Evolutionary conservation across 371 early-diverging fungal genomes (phyloP), one percentile per base, ranked within the genome.

Genomic region (Nosema muscidifuracis): DNA sequence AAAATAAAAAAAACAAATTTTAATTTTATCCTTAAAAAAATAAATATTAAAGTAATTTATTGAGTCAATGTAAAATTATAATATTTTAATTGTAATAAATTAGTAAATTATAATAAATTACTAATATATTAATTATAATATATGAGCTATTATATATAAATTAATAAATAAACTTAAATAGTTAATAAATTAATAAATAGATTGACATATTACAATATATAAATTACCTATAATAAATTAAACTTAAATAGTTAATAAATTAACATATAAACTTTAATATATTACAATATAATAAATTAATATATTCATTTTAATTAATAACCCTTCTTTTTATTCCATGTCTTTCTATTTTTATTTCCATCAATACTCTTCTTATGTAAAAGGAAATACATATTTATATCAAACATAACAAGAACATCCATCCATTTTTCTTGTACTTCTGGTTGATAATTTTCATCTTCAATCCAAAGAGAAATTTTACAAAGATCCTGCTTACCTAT

Each of bases 381-480:
- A 20, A 71, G 33, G 16, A 60, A 77, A 64, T 64, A 64, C 33
- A 75, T 38, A 13, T 22, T 51, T 18, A 62, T 13, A 20, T 26
- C 36, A 18, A n/a, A 26, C 1, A 20, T 3, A 31, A 24, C 64
- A 31, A 73, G 51, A 10, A 64, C 34, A 16, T 53, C 65, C 16
- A 64, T 66, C 78, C 78, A 77, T 43, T 42, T 61, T 1, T 65
- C 33, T n/a, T 30, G 51, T 26, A 74, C 67, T n/a, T 62, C 60
- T 12, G 53, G 58, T 18, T 53, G 26, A 30, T 58, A 53, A 18
- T 60, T 18, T n/a, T 71, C 56, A 44, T 68, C 40, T 44, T 63
- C 55, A 55, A 74, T 71, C 78, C 78, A 77, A 3, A 77, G 34
- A 4, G 64, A 42, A 9, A 77, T 43, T 50, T 74, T 65, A 47